phyloP scores from a whole-genome alignment of 208 protist genomes.

The Crithidia acanthocephali region DNA sequence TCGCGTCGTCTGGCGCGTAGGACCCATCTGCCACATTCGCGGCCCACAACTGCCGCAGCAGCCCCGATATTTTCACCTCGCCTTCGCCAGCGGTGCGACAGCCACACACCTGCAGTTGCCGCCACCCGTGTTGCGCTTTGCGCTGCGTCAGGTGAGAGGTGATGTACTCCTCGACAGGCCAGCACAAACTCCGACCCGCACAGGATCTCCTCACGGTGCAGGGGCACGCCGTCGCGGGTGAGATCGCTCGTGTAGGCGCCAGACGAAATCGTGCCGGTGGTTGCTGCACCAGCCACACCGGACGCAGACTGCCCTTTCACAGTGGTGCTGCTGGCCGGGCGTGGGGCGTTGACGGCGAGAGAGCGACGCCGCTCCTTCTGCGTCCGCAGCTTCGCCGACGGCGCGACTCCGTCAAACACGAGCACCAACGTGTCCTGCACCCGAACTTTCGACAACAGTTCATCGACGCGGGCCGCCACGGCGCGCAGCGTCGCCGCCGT shows the following conservation, averaged over 20 bases:
- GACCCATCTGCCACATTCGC: conserved; percentile 25
- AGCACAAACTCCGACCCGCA: conserved; percentile 78
- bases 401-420: conserved; percentile 83
- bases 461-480: conserved; percentile 37
- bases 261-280: conserved; percentile 2
- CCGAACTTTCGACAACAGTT: conserved; percentile 43
- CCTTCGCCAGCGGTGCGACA: conserved; percentile 75
- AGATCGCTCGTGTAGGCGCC: conserved; percentile 60
- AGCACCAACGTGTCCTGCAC: conserved; percentile 55
- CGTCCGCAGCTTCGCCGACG: conserved; percentile 63
- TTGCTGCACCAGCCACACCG: neutral
- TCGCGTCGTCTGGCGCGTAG: conserved; percentile 62
- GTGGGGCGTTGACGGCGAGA: conserved; percentile 22
- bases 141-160: conserved; percentile 14
- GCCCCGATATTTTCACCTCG: conserved; percentile 80
- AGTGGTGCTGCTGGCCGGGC: neutral
- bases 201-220: conserved; percentile 67
- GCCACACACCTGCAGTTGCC: conserved; percentile 35
- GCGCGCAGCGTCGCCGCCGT: conserved; percentile 46
- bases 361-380: conserved; percentile 67
- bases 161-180: conserved; percentile 68
- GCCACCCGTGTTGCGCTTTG: conserved; percentile 21
- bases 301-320: neutral
- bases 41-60: conserved; percentile 52
- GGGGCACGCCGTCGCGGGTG: conserved; percentile 34